Evolutionary conservation across 192 early-diverging fungal genomes (phyloP).

Genomic region (Entomortierella parvispora): DNA sequence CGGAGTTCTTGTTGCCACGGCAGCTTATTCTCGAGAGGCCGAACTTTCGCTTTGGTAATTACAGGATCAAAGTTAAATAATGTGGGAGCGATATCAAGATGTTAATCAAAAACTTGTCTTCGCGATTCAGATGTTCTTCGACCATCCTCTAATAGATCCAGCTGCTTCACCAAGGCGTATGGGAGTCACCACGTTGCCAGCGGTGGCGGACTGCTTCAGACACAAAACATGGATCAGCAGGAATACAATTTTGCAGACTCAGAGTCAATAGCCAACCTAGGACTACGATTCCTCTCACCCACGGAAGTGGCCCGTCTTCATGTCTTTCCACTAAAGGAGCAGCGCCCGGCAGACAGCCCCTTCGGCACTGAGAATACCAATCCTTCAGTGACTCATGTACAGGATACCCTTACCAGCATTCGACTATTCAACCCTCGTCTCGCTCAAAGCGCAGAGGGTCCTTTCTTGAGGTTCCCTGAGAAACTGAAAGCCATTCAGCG

Average conservation of each 20-base stretch:
- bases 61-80: no score
- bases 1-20: constrained; percentile 50
- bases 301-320: constrained; percentile 84
- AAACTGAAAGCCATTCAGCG: constrained; percentile 69
- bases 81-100: no score
- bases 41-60: constrained; percentile 63
- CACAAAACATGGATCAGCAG: constrained; percentile 71
- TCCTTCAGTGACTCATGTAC: not conserved
- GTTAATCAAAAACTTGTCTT: no score
- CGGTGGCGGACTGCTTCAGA: constrained; percentile 84
- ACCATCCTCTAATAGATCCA: constrained; percentile 63
- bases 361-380: not conserved
- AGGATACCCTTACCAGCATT: constrained; percentile 10
- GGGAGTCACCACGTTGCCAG: constrained; percentile 82
- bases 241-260: constrained; percentile 73
- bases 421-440: constrained; percentile 20
- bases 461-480: constrained; percentile 73
- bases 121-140: constrained; percentile 73
- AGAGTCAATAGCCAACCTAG: constrained; percentile 69
- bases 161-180: constrained; percentile 88
- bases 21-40: constrained; percentile 56
- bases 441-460: constrained; percentile 20
- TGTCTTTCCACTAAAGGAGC: constrained; percentile 70
- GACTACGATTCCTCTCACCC: constrained; percentile 86
- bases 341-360: not conserved